These are phyloP conservation scores for Diaporthe citrichinensis DNA, from an alignment of 2,329 filamentous ascomycete genomes.

Conservation along the genomic window DNA sequence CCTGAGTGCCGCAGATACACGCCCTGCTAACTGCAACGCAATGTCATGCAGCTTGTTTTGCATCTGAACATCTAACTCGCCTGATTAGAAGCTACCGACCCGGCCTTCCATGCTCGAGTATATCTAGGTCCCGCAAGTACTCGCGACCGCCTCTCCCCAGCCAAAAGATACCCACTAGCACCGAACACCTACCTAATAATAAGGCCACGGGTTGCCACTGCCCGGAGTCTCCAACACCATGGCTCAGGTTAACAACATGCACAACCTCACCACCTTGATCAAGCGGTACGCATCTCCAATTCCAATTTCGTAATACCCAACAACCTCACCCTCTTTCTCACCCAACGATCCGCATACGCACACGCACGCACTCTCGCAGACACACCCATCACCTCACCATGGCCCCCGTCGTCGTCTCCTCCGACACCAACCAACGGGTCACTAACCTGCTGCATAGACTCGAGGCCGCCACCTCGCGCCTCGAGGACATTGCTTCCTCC, in stretches of 20 bases:
- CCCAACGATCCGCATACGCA: neutral
- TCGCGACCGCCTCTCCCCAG: constrained; percentile 29
- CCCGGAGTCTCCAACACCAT: constrained; percentile 35
- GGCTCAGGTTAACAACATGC: constrained; percentile 78
- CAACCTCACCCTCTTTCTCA: constrained; percentile 23
- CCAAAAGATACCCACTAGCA: constrained; percentile 37
- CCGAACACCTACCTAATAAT: neutral
- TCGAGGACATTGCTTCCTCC: constrained; percentile 95
- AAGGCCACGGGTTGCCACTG: constrained; percentile 38
- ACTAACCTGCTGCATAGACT: constrained; percentile 77
- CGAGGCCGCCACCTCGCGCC: constrained; percentile 94
- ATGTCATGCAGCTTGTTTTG: constrained; percentile 27
- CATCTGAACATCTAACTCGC: constrained; percentile 24
- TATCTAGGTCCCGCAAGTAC: constrained; percentile 29
- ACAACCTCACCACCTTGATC: constrained; percentile 96
- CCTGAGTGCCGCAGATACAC: constrained; percentile 30
- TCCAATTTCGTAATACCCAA: neutral
- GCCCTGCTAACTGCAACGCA: constrained; percentile 28
- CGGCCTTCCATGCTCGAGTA: neutral
- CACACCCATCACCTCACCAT: constrained; percentile 32
- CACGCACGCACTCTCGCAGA: constrained; percentile 10
- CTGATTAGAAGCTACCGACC: constrained; percentile 15
- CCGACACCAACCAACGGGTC: constrained; percentile 50
- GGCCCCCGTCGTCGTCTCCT: constrained; percentile 43
- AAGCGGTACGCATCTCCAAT: constrained; percentile 79